phyloP scores from a whole-genome alignment of 2,329 filamentous ascomycete genomes.

The Calonectria crousiana region DNA sequence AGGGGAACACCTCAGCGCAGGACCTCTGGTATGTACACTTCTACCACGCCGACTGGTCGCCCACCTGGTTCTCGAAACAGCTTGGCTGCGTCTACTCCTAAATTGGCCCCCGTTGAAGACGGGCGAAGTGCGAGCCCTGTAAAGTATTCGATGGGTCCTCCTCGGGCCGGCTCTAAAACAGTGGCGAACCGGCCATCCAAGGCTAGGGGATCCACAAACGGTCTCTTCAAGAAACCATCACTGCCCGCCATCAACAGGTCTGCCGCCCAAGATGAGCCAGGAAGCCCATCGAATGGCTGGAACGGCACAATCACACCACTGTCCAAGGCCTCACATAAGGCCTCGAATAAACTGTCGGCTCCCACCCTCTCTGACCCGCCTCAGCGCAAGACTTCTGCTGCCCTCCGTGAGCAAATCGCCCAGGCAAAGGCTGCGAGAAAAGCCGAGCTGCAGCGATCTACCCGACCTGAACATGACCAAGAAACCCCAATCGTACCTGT shows the following conservation, averaged over 20 bases:
- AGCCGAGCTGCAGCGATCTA: constrained; percentile 57
- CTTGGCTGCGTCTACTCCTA: constrained; percentile 35
- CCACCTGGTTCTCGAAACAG: constrained; percentile 40
- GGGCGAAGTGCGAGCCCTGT: constrained; percentile 54
- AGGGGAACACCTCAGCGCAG: constrained; percentile 58
- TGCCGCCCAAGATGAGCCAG: constrained; percentile 31
- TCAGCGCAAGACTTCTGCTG: constrained; percentile 77
- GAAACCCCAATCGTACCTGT: constrained; percentile 58
- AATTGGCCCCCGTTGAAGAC: constrained; percentile 42
- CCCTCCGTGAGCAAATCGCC: constrained; percentile 90
- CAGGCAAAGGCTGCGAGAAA: constrained; percentile 88
- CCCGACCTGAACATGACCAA: constrained; percentile 25
- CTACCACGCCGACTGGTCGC: constrained; percentile 43
- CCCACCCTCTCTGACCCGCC: constrained; percentile 28
- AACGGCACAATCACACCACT: constrained; percentile 46
- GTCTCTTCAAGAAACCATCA: constrained; percentile 68
- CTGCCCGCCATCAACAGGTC: constrained; percentile 53
- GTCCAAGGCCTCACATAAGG: constrained; percentile 15
- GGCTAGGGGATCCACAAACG: constrained; percentile 64
- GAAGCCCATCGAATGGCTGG: constrained; percentile 41
- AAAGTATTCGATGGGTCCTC: constrained; percentile 47
- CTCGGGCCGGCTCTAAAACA: constrained; percentile 61
- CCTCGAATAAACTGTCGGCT: constrained; percentile 31
- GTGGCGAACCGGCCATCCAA: constrained; percentile 60
- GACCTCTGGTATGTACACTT: constrained; percentile 31